Evolutionary conservation across 345 rosid genomes (phyloP), one percentile per base, ranked within the genome.

Genomic region (Eucalyptus albens): DNA sequence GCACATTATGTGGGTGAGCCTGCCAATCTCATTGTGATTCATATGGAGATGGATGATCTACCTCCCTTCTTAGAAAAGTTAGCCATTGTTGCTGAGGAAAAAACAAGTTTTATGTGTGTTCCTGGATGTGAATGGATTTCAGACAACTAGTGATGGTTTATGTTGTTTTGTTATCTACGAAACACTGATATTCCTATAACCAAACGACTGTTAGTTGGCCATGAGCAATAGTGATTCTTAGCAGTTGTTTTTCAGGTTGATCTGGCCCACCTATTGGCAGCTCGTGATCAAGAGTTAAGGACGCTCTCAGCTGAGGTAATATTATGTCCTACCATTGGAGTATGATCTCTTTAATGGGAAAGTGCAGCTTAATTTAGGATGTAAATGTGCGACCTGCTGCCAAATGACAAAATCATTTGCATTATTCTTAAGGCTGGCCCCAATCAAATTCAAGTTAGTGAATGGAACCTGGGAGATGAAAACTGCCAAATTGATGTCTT

Each of bases 281-380:
- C 98, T 90, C 98, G 98, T 88, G 98, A 97, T 92, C 99, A 97
- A 91, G 99, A 97, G 89, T 91, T 97, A 83, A 93, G 99, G 92
- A 97, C 98, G 80, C 94, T 96, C 92, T 94, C 98, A 88, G 99
- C 99, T 80, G 99, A 97, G 97, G 98, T 95, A 94, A 91, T 82
- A 27, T 86, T 86, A 40, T 77, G 47, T 77, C 9, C 83, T 77
- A 3, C 27, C 83, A 77, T 40, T 1, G 5, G 47, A 77, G 47
- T 19, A 37, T 77, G 15, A 77, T 40, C 24, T 77, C 83, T 77
- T 19, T 37, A 77, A 77, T 77, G 29, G 3, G 47, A 77, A 77
- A 77, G 27, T 40, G 47, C 47, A 40, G 27, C 83, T 40, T 77
- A 77, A 40, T 77, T 77, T 40, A 77, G 15, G 85, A 22, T 40